Conservation (phyloP, 2,329 filamentous ascomycete genomes). For the Thielaviopsis cerberus region DNA sequence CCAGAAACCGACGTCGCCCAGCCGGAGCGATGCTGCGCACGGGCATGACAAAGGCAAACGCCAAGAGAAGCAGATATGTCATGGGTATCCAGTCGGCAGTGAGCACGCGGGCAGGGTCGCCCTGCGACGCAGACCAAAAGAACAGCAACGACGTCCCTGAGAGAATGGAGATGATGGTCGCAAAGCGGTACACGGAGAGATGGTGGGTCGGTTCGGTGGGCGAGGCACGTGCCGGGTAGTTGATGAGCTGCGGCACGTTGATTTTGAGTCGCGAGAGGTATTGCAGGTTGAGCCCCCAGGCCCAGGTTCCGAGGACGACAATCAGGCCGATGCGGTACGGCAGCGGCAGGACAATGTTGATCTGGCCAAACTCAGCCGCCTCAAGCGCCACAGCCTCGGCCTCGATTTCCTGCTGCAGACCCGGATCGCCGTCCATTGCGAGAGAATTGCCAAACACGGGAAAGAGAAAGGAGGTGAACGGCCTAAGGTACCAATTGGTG, state of each 20-base stretch:
- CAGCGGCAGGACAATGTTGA: slow-evolving; percentile 41
- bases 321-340: slow-evolving; percentile 80
- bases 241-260: slow-evolving; percentile 70
- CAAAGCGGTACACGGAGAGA: slow-evolving; percentile 69
- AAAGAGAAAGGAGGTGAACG: background rate
- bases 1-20: slow-evolving; percentile 58
- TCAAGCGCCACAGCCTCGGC: slow-evolving; percentile 10
- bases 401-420: slow-evolving; percentile 10
- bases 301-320: slow-evolving; percentile 76
- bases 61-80: slow-evolving; percentile 56
- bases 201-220: slow-evolving; percentile 56
- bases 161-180: slow-evolving; percentile 54
- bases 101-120: slow-evolving; percentile 49
- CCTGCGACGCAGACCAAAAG: slow-evolving; percentile 70
- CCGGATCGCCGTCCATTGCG: slow-evolving; percentile 5
- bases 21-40: slow-evolving; percentile 46
- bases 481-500: background rate
- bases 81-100: slow-evolving; percentile 75
- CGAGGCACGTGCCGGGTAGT: slow-evolving; percentile 61
- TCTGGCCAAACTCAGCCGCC: slow-evolving; percentile 9
- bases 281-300: slow-evolving; percentile 83
- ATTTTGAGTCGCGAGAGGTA: slow-evolving; percentile 65
- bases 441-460: background rate
- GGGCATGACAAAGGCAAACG: slow-evolving; percentile 54
- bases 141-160: slow-evolving; percentile 53